phyloP scores from a whole-genome alignment of 768 basidiomycete species.

The Boletus edulis region DNA sequence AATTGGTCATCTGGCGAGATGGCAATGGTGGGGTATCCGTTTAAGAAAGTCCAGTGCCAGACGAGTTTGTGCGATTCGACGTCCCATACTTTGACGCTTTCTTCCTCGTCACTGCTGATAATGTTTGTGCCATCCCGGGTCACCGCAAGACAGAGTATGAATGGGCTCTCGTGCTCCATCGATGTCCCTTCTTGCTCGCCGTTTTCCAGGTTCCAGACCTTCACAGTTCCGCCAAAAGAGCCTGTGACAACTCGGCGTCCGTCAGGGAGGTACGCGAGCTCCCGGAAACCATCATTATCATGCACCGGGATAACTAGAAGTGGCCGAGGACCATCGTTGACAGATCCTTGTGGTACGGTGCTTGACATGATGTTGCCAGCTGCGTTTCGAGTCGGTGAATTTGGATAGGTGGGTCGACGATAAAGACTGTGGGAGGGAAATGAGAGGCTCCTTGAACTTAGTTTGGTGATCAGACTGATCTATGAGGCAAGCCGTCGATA shows the following conservation, averaged over 20 bases:
- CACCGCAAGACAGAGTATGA: neutral
- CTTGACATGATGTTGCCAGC: no score
- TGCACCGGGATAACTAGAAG: no score
- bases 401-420: no score
- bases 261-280: neutral
- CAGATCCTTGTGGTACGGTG: no score
- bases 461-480: no score
- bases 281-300: neutral
- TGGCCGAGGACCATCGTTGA: no score
- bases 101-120: neutral
- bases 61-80: neutral
- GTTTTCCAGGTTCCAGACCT: neutral
- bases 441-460: no score
- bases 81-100: neutral
- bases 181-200: neutral
- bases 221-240: neutral
- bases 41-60: neutral
- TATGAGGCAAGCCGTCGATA: no score
- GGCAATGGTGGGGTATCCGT: neutral
- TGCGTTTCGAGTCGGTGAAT: no score
- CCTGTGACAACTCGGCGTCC: neutral
- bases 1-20: neutral
- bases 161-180: neutral
- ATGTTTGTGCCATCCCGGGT: neutral
- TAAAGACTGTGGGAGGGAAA: no score